Base-by-base conservation (phyloP, 2,329 filamentous ascomycete species). In the Claviceps quebecensis region DNA sequence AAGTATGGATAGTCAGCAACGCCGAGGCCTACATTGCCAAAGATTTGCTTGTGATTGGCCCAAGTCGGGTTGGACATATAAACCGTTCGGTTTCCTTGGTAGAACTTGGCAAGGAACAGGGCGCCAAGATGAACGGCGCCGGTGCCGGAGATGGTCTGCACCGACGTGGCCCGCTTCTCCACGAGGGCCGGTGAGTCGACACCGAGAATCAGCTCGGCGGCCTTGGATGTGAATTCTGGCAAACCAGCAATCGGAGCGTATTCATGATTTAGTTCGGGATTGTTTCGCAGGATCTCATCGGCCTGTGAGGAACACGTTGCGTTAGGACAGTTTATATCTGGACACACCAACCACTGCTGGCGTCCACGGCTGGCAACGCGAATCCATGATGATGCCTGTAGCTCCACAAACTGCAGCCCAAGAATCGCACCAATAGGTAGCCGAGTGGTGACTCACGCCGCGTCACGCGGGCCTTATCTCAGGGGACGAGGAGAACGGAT, bases 21-120 rank as follows among this genome's bases (percentile, higher is more conserved):
- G 37, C 80, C 72, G 34, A 97, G 75, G 60, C 79, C 77, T 64
- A 96, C 89, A 65, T 97, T 97, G 69, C 76, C 80, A 74, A 98
- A 95, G 76, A 98, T 96, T 70, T 97, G 93, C 73, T 94, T 84
- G 81, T 98, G 93, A 74, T 98, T 98, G 59, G 86, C 89, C 93
- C 93, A 98, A 55, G 93, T 98, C 50, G 93, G 93, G 68, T 86
- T 86, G 63, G 89, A 95, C 68, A 97, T 76, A 77, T 95, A 96
- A 70, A 94, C 80, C 54, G 83, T 80, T 59, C 80, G 84, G 71
- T 77, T 80, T 64, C 78, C 76, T 63, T 75, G 74, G 77, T 87
- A 95, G 80, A 97, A 98, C 68, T 84, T 90, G 67, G 86, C 75
- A 54, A 98, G 84, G 81, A 98, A 98, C 59, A 95, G 83, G 56